These are phyloP conservation scores for Recurvomyces mirabilis DNA, from an alignment of 495 filamentous ascomycete species.

Conservation along the genomic window DNA sequence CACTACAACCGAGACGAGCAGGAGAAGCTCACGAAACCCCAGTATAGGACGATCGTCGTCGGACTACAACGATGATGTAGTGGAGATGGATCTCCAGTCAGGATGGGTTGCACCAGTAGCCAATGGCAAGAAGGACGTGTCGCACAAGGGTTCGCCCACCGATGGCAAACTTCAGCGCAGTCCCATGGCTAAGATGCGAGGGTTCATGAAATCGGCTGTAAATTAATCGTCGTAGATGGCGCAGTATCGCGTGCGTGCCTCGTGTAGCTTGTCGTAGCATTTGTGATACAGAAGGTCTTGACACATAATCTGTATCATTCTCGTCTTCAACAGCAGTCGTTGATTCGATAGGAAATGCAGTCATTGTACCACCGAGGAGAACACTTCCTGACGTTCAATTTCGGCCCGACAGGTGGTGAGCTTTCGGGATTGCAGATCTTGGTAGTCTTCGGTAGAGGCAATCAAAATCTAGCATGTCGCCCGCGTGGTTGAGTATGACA, in stretches of 20 bases:
- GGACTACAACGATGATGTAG: conserved; percentile 14
- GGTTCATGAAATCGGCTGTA: no score
- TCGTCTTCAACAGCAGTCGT: neutral
- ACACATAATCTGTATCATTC: neutral
- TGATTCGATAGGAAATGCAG: neutral
- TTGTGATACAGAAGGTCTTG: no score
- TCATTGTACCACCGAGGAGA: neutral
- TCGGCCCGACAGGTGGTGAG: neutral
- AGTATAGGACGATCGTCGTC: neutral
- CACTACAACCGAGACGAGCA: neutral
- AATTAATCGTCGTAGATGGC: no score
- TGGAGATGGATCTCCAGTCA: conserved; percentile 4
- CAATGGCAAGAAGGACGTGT: neutral
- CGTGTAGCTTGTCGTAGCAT: no score
- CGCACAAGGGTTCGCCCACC: neutral
- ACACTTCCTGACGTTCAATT: no score
- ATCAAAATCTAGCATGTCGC: no score
- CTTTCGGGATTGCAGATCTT: no score
- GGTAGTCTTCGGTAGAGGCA: no score
- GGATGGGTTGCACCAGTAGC: conserved; percentile 4
- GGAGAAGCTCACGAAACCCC: neutral
- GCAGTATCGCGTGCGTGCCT: no score
- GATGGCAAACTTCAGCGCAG: conserved; percentile 1
- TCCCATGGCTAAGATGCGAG: conserved; percentile 7
- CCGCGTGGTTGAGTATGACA: no score